Evolutionary conservation across 371 early-diverging fungal species (phyloP).

Genomic region (Rhizopus arrhizus): DNA sequence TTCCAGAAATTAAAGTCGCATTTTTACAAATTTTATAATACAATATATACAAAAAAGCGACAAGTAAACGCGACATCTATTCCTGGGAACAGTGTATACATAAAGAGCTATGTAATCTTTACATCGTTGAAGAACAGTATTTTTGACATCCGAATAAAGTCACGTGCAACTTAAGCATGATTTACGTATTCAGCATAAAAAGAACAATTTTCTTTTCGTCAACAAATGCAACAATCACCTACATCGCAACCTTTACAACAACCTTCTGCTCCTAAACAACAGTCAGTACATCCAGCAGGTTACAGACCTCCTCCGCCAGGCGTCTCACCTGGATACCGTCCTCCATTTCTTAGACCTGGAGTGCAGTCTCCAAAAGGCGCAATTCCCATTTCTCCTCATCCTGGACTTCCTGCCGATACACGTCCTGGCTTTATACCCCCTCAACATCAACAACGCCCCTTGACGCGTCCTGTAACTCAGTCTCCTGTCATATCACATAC

Average conservation of each 20-base stretch:
- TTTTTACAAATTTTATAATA: no score
- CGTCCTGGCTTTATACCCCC: constrained; percentile 30
- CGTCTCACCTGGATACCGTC: constrained; percentile 24
- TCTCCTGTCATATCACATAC: constrained; percentile 16
- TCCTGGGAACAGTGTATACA: no score
- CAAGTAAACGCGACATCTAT: no score
- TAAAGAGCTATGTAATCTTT: no score
- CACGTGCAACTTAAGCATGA: no score
- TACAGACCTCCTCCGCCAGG: constrained; percentile 28
- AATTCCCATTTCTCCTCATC: constrained; percentile 12
- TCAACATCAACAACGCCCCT: constrained; percentile 14
- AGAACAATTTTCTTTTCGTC: not conserved
- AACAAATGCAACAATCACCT: constrained; percentile 22
- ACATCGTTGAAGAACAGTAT: no score
- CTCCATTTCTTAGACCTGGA: constrained; percentile 31
- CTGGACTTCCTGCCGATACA: constrained; percentile 26
- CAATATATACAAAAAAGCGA: no score
- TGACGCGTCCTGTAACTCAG: constrained; percentile 25
- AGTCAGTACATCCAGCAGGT: constrained; percentile 21
- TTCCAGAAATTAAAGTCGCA: no score
- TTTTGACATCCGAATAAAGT: no score
- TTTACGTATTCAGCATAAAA: constrained; percentile 1
- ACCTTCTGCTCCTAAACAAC: constrained; percentile 14
- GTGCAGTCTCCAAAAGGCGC: constrained; percentile 26
- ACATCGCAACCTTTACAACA: constrained; percentile 21